Evolutionary conservation across 345 rosid species (phyloP).

Genomic region (Kernera saxatilis): DNA sequence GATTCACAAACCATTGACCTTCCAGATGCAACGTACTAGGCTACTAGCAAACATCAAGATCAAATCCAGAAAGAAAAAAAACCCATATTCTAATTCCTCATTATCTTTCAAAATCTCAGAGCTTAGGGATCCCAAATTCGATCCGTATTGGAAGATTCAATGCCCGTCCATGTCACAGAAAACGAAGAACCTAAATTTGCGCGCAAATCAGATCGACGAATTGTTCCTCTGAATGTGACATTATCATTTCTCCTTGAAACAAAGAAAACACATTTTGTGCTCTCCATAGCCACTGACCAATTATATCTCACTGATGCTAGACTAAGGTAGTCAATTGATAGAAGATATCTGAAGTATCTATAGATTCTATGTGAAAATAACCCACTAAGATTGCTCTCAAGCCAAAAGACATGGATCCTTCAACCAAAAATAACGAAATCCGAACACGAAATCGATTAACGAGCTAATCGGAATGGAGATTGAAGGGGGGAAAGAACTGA

Average conservation of each 20-base stretch:
- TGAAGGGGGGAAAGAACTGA: background rate
- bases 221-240: slow-evolving; percentile 3
- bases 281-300: background rate
- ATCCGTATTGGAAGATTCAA: background rate
- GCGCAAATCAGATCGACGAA: background rate
- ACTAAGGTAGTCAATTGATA: background rate
- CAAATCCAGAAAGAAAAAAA: background rate
- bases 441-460: background rate
- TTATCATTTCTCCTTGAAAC: background rate
- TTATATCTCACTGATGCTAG: background rate
- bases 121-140: slow-evolving; percentile 16
- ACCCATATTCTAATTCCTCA: background rate
- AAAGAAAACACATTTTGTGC: background rate
- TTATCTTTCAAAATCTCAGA: background rate
- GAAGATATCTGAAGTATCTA: background rate
- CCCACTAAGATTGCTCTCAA: background rate
- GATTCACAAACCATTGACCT: slow-evolving; percentile 2
- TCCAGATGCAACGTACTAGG: slow-evolving; percentile 6
- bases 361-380: background rate
- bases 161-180: background rate
- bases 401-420: background rate
- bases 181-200: background rate
- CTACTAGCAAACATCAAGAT: background rate
- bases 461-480: background rate
- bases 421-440: background rate